phyloP scores from a whole-genome alignment of 495 filamentous ascomycete species.

The Pseudotulostoma volvatum region DNA sequence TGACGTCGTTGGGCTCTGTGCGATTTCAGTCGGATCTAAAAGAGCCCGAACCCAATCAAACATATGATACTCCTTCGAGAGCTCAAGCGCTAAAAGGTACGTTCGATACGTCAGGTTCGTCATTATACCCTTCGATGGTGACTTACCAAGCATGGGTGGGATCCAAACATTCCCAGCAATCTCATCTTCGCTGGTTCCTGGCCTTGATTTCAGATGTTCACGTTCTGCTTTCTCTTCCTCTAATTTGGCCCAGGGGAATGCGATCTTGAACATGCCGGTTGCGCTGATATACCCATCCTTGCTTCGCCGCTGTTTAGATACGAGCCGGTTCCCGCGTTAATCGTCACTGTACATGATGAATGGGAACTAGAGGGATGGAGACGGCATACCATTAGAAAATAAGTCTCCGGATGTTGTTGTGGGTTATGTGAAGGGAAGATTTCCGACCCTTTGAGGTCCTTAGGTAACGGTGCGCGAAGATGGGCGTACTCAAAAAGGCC shows the following conservation, averaged over 20 bases:
- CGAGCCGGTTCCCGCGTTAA: not conserved
- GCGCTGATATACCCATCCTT: slow-evolving; percentile 88
- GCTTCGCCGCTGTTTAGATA: slow-evolving; percentile 51
- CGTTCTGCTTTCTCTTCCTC: slow-evolving; percentile 78
- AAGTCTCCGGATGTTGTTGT: slow-evolving; percentile 57
- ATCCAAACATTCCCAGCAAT: slow-evolving; percentile 97
- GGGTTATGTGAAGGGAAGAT: slow-evolving; percentile 58
- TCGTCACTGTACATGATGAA: not conserved
- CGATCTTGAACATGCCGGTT: slow-evolving; percentile 98
- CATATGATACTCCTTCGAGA: slow-evolving; percentile 74
- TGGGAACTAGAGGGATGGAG: not conserved
- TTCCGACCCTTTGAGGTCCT: slow-evolving; percentile 69
- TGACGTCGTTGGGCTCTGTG: slow-evolving; percentile 35
- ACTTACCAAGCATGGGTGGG: slow-evolving; percentile 58
- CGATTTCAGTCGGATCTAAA: slow-evolving; percentile 59
- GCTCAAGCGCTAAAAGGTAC: slow-evolving; percentile 44
- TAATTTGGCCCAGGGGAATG: slow-evolving; percentile 79
- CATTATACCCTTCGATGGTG: not conserved
- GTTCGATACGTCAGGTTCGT: not conserved
- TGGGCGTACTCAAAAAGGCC: slow-evolving; percentile 92
- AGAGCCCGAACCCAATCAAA: slow-evolving; percentile 77
- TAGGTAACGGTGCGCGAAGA: slow-evolving; percentile 76
- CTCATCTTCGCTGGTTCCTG: slow-evolving; percentile 70
- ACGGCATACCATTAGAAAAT: slow-evolving; percentile 76
- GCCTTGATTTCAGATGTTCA: slow-evolving; percentile 62